Evolutionary conservation across 2,329 filamentous ascomycete genomes (phyloP).

Genomic region (Trichoderma semiorbis): DNA sequence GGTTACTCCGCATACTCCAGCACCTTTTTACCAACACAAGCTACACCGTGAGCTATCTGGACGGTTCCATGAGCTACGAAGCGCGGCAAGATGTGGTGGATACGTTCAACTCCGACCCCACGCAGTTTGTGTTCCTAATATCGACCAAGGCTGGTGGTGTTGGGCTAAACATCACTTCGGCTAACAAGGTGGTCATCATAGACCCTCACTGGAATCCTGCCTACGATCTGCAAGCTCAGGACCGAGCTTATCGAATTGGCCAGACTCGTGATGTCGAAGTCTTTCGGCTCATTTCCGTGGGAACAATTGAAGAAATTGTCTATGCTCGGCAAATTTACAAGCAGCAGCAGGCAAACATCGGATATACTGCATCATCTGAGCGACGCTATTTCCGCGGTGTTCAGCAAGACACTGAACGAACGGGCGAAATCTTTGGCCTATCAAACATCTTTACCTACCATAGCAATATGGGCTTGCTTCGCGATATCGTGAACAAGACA

Average conservation of each 20-base stretch:
- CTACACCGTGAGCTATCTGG: constrained; percentile 88
- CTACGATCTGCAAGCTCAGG: constrained; percentile 92
- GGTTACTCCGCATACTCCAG: constrained; percentile 77
- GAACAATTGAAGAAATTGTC: constrained; percentile 94
- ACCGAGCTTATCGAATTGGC: constrained; percentile 92
- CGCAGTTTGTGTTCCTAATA: constrained; percentile 92
- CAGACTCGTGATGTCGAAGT: constrained; percentile 92
- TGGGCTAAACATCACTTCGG: constrained; percentile 92
- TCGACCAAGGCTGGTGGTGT: constrained; percentile 91
- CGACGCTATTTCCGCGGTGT: constrained; percentile 94
- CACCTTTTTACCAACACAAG: constrained; percentile 82
- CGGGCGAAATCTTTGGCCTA: constrained; percentile 92
- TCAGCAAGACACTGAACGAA: constrained; percentile 75
- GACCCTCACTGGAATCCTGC: constrained; percentile 98
- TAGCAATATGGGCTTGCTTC: constrained; percentile 72
- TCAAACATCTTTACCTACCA: constrained; percentile 82
- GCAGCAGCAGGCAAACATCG: constrained; percentile 97
- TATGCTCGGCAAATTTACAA: constrained; percentile 98
- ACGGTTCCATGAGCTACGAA: constrained; percentile 78
- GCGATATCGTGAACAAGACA: constrained; percentile 98
- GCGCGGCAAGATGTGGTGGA: constrained; percentile 80
- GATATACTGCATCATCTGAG: constrained; percentile 88
- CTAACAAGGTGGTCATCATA: constrained; percentile 96
- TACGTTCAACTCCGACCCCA: constrained; percentile 83
- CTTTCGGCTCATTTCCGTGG: constrained; percentile 83